These are phyloP conservation scores for Sporothrix brasiliensis DNA, from an alignment of 2,329 filamentous ascomycete genomes.

Conservation along the genomic window DNA sequence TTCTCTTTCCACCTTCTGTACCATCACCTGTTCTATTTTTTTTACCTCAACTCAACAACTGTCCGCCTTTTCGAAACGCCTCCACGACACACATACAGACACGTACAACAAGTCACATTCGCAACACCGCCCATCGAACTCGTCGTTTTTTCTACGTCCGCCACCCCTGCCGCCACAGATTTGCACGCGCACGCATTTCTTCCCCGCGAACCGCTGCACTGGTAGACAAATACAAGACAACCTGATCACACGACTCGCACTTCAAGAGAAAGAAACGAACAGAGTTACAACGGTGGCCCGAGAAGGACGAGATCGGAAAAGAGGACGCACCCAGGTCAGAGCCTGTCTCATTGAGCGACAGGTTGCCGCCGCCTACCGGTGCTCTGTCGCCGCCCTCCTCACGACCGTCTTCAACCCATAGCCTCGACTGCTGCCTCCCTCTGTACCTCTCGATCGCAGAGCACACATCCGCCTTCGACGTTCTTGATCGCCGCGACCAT, in stretches of 20 bases:
- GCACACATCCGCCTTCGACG: not conserved
- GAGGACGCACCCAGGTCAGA: not conserved
- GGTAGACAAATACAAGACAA: not conserved
- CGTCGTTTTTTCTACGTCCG: slow-evolving; percentile 1
- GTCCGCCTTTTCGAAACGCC: slow-evolving; percentile 4
- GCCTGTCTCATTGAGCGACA: slow-evolving; percentile 23
- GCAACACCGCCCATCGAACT: slow-evolving; percentile 15
- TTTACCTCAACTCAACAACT: not conserved
- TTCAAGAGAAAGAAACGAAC: not conserved
- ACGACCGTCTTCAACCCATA: not conserved
- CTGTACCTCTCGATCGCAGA: not conserved
- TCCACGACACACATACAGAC: not conserved
- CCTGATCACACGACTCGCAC: not conserved
- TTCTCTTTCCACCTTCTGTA: slow-evolving; percentile 11
- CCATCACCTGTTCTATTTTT: not conserved
- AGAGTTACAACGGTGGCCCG: not conserved
- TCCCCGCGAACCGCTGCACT: not conserved
- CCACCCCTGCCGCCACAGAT: slow-evolving; percentile 15
- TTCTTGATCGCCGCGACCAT: not conserved
- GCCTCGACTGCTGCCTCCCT: not conserved
- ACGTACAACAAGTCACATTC: not conserved
- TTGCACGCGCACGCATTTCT: slow-evolving; percentile 9
- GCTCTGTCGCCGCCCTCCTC: slow-evolving; percentile 7
- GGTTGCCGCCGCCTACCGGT: not conserved
- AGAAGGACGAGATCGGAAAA: not conserved